These are phyloP conservation scores for Polyporus tsugae DNA, from an alignment of 1,284 basidiomycete species.

Conservation along the genomic window DNA sequence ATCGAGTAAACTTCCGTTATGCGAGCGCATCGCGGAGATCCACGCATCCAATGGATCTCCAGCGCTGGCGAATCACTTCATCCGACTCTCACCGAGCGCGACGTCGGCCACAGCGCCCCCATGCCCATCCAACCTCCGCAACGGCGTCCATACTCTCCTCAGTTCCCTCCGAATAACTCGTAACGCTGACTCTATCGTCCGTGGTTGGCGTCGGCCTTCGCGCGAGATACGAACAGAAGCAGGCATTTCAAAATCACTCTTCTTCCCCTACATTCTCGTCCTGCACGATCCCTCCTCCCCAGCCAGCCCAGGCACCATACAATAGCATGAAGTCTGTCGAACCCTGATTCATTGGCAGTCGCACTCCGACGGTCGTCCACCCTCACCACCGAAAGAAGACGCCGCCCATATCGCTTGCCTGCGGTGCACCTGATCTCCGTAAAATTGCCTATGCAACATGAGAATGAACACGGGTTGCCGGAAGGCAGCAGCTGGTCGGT, in stretches of 20 bases:
- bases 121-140: too few species aligned
- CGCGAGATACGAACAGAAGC: neutral
- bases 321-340: neutral
- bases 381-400: neutral
- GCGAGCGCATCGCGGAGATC: constrained; percentile 6
- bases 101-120: too few species aligned
- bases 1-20: neutral
- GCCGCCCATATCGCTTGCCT: neutral
- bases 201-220: neutral
- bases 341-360: constrained; percentile 2
- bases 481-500: neutral
- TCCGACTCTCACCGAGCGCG: neutral
- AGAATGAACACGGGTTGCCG: neutral
- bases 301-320: neutral
- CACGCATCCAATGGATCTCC: neutral
- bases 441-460: neutral
- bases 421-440: neutral
- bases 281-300: neutral
- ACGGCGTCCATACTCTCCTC: neutral
- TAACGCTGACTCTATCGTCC: neutral
- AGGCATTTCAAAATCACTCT: constrained; percentile 3
- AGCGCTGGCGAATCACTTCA: neutral
- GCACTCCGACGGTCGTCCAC: neutral
- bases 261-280: neutral
- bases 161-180: neutral